Evolutionary conservation across 768 basidiomycete species (phyloP).

Genomic region (Leccinum obscurum): DNA sequence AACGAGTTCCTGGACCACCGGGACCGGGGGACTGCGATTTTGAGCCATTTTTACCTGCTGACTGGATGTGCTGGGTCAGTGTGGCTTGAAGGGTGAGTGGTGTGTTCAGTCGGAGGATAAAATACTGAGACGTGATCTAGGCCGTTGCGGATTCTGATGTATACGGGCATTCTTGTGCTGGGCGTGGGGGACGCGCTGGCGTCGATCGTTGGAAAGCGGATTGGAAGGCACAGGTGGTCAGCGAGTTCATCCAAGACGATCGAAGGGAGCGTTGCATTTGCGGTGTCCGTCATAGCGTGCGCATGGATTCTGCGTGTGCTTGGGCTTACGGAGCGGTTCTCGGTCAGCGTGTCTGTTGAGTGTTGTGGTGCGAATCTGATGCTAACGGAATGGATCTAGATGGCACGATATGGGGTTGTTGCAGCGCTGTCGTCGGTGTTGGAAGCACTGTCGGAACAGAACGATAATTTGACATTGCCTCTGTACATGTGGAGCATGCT

Average conservation of each 20-base stretch:
- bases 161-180: constrained; percentile 85
- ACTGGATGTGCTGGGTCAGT: constrained; percentile 93
- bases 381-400: constrained; percentile 45
- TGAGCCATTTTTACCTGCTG: constrained; percentile 96
- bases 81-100: constrained; percentile 90
- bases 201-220: constrained; percentile 85
- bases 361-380: constrained; percentile 4
- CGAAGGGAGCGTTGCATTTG: constrained; percentile 88
- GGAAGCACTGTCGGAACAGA: constrained; percentile 93
- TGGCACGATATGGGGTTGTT: constrained; percentile 61
- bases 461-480: constrained; percentile 97
- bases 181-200: constrained; percentile 96
- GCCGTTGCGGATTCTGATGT: constrained; percentile 54
- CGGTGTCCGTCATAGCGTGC: constrained; percentile 62
- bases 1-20: constrained; percentile 96
- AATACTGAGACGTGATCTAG: constrained; percentile 29
- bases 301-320: constrained; percentile 70
- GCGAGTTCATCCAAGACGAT: constrained; percentile 82
- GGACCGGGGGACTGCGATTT: constrained; percentile 92
- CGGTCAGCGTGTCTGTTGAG: constrained; percentile 49
- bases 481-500: constrained; percentile 93
- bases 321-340: constrained; percentile 73
- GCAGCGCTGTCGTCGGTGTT: constrained; percentile 67
- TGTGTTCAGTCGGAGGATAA: neutral
- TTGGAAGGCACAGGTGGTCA: constrained; percentile 85